Percentiles rank a stretch among this genome's conserved stretches.
These are phyloP conservation scores for Pseudogymnoascus sp. DNA, from an alignment of 2,329 filamentous ascomycete species.

Conservation along the genomic window DNA sequence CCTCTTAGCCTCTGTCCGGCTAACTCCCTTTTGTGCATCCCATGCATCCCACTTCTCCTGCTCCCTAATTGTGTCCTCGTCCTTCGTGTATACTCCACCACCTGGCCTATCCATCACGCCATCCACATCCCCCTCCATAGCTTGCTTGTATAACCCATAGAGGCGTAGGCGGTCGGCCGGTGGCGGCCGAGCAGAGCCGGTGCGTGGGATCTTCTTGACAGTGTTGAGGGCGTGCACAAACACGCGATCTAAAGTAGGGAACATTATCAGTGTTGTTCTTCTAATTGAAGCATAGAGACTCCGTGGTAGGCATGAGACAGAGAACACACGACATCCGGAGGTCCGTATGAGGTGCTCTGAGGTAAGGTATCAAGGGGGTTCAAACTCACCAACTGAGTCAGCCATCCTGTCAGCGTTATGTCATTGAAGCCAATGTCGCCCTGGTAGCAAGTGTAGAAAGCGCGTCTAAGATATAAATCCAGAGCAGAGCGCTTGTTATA, in stretches of 20 bases:
- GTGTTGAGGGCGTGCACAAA: constrained; percentile 99
- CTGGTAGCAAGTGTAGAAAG: not conserved
- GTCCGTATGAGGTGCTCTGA: constrained; percentile 7
- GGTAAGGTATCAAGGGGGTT: not conserved
- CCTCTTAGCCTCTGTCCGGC: constrained; percentile 85
- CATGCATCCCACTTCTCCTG: constrained; percentile 84
- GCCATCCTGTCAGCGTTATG: constrained; percentile 33
- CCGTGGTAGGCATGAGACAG: no score
- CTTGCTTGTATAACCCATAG: constrained; percentile 98
- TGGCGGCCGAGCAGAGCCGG: constrained; percentile 81
- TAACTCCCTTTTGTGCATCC: constrained; percentile 77
- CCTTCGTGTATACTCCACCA: constrained; percentile 41
- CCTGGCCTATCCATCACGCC: constrained; percentile 81
- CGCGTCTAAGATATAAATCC: not conserved
- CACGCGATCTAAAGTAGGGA: constrained; percentile 64
- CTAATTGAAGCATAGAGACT: not conserved
- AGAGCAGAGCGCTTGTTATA: constrained; percentile 1
- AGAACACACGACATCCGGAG: not conserved
- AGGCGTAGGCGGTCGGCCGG: constrained; percentile 76
- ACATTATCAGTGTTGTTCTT: not conserved
- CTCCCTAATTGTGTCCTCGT: constrained; percentile 43
- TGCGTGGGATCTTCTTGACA: constrained; percentile 93
- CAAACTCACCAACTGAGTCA: constrained; percentile 41
- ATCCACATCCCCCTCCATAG: constrained; percentile 96
- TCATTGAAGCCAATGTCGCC: constrained; percentile 4